Conservation (phyloP, 2,329 filamentous ascomycete species). For the Fusarium sp. region DNA sequence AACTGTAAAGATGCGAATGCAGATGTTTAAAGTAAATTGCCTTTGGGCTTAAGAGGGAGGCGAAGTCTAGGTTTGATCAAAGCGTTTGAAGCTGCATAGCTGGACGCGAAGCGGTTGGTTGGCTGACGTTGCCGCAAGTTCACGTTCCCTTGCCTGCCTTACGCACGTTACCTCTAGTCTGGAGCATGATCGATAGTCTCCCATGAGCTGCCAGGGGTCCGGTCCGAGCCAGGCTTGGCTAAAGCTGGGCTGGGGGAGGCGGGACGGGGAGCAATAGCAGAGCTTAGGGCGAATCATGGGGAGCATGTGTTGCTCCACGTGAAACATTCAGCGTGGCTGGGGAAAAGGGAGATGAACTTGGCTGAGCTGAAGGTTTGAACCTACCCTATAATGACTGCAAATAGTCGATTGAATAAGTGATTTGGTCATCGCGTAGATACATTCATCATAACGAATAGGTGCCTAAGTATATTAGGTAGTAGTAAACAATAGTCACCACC, state of each 20-base stretch:
- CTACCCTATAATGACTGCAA: not conserved
- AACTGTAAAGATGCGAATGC: not conserved
- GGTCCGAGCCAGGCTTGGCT: constrained; percentile 10
- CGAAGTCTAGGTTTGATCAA: constrained; percentile 27
- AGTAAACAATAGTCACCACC: not conserved
- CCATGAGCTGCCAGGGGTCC: constrained; percentile 23
- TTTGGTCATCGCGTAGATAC: not conserved
- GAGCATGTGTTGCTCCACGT: constrained; percentile 38
- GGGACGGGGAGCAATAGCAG: constrained; percentile 1
- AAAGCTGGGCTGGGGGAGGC: constrained; percentile 6
- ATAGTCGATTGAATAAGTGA: not conserved
- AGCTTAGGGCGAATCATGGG: constrained; percentile 41
- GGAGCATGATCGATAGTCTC: constrained; percentile 40
- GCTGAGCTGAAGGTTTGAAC: constrained; percentile 1
- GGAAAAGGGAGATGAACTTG: constrained; percentile 1
- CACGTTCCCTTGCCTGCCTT: not conserved
- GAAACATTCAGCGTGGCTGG: constrained; percentile 40
- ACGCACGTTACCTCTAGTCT: constrained; percentile 13
- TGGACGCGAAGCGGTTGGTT: constrained; percentile 37
- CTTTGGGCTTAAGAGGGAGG: constrained; percentile 7
- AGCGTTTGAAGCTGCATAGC: constrained; percentile 26
- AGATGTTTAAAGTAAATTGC: constrained; percentile 21
- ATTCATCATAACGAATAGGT: not conserved
- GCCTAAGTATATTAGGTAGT: not conserved
- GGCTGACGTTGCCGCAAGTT: constrained; percentile 17